phyloP scores from a whole-genome alignment of 331 rosid genomes.

The Spiraea crenata region DNA sequence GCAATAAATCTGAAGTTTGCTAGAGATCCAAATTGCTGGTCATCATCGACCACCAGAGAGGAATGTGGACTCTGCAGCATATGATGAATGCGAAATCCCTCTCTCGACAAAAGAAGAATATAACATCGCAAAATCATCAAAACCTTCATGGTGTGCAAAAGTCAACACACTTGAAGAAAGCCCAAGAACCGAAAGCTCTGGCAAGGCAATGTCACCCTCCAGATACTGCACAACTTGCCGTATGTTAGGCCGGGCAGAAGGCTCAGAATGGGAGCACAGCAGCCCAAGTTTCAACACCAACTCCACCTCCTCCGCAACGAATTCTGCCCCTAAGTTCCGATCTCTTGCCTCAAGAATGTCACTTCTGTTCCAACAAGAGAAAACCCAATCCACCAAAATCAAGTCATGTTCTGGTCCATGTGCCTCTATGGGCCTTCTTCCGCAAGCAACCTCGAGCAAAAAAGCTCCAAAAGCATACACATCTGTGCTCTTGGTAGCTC shows the following conservation, averaged over 20 bases:
- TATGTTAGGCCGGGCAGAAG: not conserved
- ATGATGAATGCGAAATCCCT: slow-evolving; percentile 9
- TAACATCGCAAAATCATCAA: slow-evolving; percentile 36
- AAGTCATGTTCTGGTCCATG: too few relatives aligned
- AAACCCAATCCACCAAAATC: too few relatives aligned
- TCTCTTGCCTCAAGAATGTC: too few relatives aligned
- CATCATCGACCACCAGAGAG: slow-evolving; percentile 60
- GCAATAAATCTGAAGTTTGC: too few relatives aligned
- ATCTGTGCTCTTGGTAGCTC: too few relatives aligned
- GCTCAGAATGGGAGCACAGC: not conserved
- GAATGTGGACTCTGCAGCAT: slow-evolving; percentile 35
- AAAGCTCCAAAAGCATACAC: too few relatives aligned
- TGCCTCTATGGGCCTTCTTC: too few relatives aligned
- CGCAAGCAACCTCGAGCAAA: too few relatives aligned
- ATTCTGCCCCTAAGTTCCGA: too few relatives aligned
- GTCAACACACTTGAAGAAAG: slow-evolving; percentile 28
- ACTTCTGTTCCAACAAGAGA: too few relatives aligned
- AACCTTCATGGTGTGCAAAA: slow-evolving; percentile 24
- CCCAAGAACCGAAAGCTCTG: slow-evolving; percentile 18
- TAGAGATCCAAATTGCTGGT: too few relatives aligned
- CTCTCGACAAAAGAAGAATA: slow-evolving; percentile 31
- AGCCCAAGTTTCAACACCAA: not conserved
- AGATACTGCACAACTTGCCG: not conserved
- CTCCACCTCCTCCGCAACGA: too few relatives aligned
- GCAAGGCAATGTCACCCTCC: not conserved